Conservation (phyloP, 169 alveolate species). For the Haemoproteus tartakovskyi region DNA sequence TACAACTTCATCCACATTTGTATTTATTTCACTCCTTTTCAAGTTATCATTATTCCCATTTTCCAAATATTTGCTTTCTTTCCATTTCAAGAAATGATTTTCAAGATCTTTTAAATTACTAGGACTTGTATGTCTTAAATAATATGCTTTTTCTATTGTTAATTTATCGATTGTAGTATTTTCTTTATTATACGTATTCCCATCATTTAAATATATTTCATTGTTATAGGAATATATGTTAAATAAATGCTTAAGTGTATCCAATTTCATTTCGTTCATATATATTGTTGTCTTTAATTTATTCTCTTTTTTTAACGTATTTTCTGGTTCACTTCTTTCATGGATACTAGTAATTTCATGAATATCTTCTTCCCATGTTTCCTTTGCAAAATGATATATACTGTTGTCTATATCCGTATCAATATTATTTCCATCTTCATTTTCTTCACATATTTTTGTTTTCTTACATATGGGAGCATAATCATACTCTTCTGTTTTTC, state of each 20-base stretch:
- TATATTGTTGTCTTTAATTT: too few relatives aligned
- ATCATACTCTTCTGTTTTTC: not conserved
- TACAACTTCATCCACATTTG: too few relatives aligned
- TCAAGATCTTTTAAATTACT: too few relatives aligned
- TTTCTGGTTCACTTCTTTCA: not conserved
- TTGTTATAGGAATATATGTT: conserved; percentile 18
- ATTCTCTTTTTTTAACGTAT: not conserved
- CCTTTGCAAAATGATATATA: too few relatives aligned
- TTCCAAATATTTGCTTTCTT: too few relatives aligned
- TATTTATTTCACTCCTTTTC: too few relatives aligned
- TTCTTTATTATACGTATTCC: not conserved
- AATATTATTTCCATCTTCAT: not conserved
- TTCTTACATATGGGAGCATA: not conserved
- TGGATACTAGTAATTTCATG: not conserved
- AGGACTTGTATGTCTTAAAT: too few relatives aligned
- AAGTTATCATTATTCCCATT: too few relatives aligned
- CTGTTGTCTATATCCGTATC: too few relatives aligned
- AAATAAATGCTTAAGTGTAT: conserved; percentile 12
- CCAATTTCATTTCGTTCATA: not conserved
- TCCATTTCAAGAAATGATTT: too few relatives aligned
- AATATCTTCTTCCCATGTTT: too few relatives aligned
- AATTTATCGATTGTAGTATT: not conserved
- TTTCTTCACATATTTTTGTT: not conserved
- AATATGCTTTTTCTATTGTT: conserved; percentile 8
- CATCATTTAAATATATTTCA: conserved; percentile 17